Base-by-base conservation (phyloP, 306 rosid species). In the Carpinus fangiana region DNA sequence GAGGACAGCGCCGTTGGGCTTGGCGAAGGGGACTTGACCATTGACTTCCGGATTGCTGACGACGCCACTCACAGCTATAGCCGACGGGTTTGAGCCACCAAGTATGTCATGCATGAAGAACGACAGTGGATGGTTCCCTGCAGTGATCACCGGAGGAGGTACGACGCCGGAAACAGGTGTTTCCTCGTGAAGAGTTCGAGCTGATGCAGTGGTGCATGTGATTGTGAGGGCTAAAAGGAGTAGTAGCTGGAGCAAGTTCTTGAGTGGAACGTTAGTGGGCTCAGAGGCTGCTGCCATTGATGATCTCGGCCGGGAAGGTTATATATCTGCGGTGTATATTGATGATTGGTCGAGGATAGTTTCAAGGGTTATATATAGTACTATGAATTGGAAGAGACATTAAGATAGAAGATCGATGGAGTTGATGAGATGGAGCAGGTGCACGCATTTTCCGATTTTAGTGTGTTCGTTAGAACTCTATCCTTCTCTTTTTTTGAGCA, bases 31-130 rank as follows among this genome's bases (percentile, higher is more conserved):
- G 12, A 93, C 91, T 77, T 90, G 90, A 0, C 97, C 97, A 4
- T 86, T 89, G 62, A 89, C 86, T 0, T 96, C 93, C 0, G 98
- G 96, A 76, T 92, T 92, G 38, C 90, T 75, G 2, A 90, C 97
- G 0, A 89, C 86, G 8, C 97, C 96, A 0, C 96, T 90, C n/a
- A 90, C 86, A 0, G 97, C 96, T 76, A 84, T 73, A 0, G 98
- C 92, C 0, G 97, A 74, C 8, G 97, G 97, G 77, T 88, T 94
- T 0, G 97, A 84, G 2, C 98, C 97, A 0, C 97, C 97, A 0
- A 94, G 86, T 7, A 94, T 86, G 61, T 94, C 98, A 12, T 92
- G 98, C 96, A 92, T 69, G 84, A 80, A 94, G 80, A 94, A 94
- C 14, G 88, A 66, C 0, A 94, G 20, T 16, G 84, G 89, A 26